Evolutionary conservation across 129 eudicot species (phyloP).

Genomic region (Flaveria brownii): DNA sequence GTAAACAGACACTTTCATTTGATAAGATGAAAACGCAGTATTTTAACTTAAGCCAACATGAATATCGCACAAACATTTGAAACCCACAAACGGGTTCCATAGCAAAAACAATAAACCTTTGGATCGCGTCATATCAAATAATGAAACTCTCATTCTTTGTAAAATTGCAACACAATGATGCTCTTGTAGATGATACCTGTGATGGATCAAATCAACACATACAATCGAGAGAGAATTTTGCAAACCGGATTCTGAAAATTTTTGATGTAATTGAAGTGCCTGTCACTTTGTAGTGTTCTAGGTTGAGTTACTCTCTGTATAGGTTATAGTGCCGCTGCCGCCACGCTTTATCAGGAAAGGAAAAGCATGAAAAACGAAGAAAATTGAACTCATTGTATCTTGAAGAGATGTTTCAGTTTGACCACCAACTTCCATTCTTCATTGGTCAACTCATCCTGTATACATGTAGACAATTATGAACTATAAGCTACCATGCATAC

Average conservation of each 20-base stretch:
- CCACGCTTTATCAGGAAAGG: background rate
- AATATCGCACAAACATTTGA: background rate
- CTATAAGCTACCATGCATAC: background rate
- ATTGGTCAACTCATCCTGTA: constrained; percentile 66
- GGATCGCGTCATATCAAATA: background rate
- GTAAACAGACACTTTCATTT: background rate
- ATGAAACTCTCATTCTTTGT: background rate
- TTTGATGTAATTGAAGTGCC: background rate
- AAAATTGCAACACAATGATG: background rate
- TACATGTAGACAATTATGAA: background rate
- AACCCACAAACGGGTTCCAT: background rate
- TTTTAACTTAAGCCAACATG: background rate
- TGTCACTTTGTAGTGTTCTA: background rate
- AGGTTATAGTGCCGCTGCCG: background rate
- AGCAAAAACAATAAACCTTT: background rate
- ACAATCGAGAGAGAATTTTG: background rate
- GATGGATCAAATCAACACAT: background rate
- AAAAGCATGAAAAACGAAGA: background rate
- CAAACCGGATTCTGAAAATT: too few species aligned
- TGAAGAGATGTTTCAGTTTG: constrained; percentile 78
- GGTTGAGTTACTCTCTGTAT: background rate
- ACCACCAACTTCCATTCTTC: constrained; percentile 78
- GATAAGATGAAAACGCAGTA: background rate
- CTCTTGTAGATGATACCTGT: background rate
- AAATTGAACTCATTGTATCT: constrained; percentile 55